Base-by-base conservation (phyloP, 345 rosid genomes). In the Litchi chinensis region DNA sequence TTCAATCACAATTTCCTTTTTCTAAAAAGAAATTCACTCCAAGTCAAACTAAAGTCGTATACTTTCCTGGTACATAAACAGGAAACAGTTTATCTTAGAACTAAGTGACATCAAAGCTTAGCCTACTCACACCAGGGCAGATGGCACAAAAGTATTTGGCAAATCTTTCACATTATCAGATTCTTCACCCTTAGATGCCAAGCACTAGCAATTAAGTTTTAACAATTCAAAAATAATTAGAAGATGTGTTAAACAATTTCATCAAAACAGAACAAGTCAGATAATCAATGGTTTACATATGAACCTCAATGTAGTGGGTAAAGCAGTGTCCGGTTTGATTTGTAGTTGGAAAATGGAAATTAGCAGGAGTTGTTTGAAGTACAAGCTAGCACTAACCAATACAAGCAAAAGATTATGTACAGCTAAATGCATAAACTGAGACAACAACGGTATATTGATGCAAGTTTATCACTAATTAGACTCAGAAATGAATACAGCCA, bases 71-170 rank as follows among this genome's bases (percentile, higher is more conserved):
- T 11, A 19, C 9, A 46, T 28, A 18, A 7, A 57, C 3, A 21
- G 8, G 39, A 39, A n/a, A 73, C 32, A 57, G 11, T 32, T 32
- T 19, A 9, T 72, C 10, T 68, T 12, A 43, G n/a, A 68, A 68
- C 3, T 57, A 32, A 32, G 37, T 32, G 37, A 32, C 37, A 32
- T 32, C 2, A 60, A 10, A 71, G 18, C 21, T 22, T 32, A 7
- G 43, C 57, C 6, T 21, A 87, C 96, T 79, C 62, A 92, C 98
- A 69, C 91, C 93, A 37, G 97, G 98, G 88, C 98, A 95, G 75
- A 95, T 90, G n/a, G 98, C 83, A 9, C 98, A 92, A 62, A 93
- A 95, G 79, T 87, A 93, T 78, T 86, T 90, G 81, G 98, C 91
- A 56, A 91, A 95, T 72, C 84, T 88, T 77, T 89, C 97, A 63